Base-by-base conservation (phyloP, 306 rosid species). In the Morella rubra region DNA sequence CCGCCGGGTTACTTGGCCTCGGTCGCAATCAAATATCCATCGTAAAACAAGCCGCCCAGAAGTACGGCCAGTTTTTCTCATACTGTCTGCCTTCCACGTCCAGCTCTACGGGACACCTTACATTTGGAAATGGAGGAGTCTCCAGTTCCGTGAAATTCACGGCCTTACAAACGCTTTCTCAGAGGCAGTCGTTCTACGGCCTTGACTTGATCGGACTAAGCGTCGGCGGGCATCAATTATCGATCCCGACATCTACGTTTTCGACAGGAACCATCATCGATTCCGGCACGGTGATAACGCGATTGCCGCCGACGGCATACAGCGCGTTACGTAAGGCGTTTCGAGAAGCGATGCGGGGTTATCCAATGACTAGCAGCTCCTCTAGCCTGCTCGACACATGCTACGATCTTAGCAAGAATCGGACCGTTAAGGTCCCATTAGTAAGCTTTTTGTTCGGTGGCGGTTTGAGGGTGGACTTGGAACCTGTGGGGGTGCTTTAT, bases 1-100 rank as follows among this genome's bases (percentile, higher is more conserved):
- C 87, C 0, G 92, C 97, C n/a, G 96, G 98, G 1, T 76, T 91
- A 14, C 59, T 93, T 4, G 97, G 98, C 72, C 96, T 93, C 5
- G 98, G 91, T 59, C 90, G 97, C 20, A 79, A 82, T 79, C 81
- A 77, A 0, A 78, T 88, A 73, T 93, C 98, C 59, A 9, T 93
- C 6, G 84, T 93, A 69, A 80, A 88, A 72, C 98, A 91, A 56
- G 88, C 92, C 0, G 82, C 91, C 15, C 4, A 53, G 6, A 88
- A 85, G 42, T 93, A 88, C 72, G 10, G 73, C 3, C 84, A 80
- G 20, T 10, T 69, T 40, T 91, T 93, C 85, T 87, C 97, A 41
- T 93, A 93, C 70, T 93, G 97, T 51, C 85, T 93, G 1, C 98
- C 97, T 0, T 72, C 89, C 54, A 83, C 85, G 16, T 5, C 92